Percentiles rank a stretch among this genome's conserved stretches.
Conservation (phyloP, 2,329 filamentous ascomycete genomes). For the Pseudocercospora vitis region DNA sequence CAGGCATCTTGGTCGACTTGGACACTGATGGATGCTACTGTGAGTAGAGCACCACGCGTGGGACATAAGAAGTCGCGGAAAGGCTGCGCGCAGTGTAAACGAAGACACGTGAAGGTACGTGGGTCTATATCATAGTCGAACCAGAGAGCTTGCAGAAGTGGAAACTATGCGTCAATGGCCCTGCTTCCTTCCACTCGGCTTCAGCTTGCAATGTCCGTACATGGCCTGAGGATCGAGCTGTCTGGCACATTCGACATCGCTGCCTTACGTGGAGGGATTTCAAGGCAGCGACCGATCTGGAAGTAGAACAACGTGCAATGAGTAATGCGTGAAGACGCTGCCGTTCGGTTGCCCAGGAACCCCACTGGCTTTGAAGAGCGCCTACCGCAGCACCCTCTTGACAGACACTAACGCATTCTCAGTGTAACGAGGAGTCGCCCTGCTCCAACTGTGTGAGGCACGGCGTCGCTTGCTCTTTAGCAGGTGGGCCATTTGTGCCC, state of each 20-base stretch:
- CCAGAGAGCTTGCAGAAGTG: not conserved
- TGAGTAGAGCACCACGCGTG: slow-evolving; percentile 33
- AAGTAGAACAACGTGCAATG: not conserved
- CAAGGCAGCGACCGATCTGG: not conserved
- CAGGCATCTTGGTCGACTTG: slow-evolving; percentile 8
- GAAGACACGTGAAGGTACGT: slow-evolving; percentile 36
- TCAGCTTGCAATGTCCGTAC: no score
- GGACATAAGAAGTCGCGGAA: slow-evolving; percentile 34
- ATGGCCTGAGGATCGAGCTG: not conserved
- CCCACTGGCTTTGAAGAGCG: no score
- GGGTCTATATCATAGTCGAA: not conserved
- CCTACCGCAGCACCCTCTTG: no score
- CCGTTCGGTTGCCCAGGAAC: not conserved
- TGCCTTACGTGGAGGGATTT: not conserved
- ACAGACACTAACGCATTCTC: not conserved
- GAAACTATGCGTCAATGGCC: not conserved
- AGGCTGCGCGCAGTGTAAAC: slow-evolving; percentile 38
- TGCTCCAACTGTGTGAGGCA: slow-evolving; percentile 37
- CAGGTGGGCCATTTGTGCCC: slow-evolving; percentile 34
- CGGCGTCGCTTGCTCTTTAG: slow-evolving; percentile 34
- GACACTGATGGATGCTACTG: slow-evolving; percentile 15
- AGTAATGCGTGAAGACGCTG: not conserved
- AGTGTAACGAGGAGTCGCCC: slow-evolving; percentile 36
- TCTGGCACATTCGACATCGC: not conserved
- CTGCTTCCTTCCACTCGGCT: no score